Evolutionary conservation across 2,329 filamentous ascomycete genomes (phyloP).

Genomic region (Colletotrichum orbiculare): DNA sequence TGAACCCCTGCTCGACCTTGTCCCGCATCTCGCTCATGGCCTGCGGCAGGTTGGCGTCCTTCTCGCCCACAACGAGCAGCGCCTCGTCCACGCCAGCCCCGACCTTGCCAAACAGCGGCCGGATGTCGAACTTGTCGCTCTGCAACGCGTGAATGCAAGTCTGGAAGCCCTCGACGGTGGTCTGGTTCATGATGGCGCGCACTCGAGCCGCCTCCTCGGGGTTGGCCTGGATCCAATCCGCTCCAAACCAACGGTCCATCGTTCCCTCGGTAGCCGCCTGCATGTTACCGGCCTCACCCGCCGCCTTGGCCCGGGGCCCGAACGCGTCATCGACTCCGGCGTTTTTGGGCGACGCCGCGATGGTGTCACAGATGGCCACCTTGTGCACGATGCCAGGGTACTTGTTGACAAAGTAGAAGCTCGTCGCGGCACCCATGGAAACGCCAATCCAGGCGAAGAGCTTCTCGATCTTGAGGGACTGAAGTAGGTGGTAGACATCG

Average conservation of each 20-base stretch:
- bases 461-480: constrained; percentile 44
- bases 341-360: constrained; percentile 51
- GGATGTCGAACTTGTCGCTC: constrained; percentile 51
- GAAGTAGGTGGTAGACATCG: constrained; percentile 50
- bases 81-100: constrained; percentile 49
- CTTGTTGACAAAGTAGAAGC: constrained; percentile 51
- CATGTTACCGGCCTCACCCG: constrained; percentile 47
- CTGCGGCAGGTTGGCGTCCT: constrained; percentile 53
- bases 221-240: constrained; percentile 49
- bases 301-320: constrained; percentile 47
- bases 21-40: constrained; percentile 52
- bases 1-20: constrained; percentile 48
- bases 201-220: constrained; percentile 49
- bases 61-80: constrained; percentile 53
- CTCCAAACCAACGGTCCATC: constrained; percentile 55
- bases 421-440: constrained; percentile 56
- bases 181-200: constrained; percentile 48
- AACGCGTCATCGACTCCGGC: constrained; percentile 51
- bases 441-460: constrained; percentile 56
- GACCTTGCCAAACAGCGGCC: constrained; percentile 47
- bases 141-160: constrained; percentile 53
- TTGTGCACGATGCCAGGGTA: constrained; percentile 51
- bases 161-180: constrained; percentile 53
- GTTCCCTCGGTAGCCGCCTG: constrained; percentile 45
- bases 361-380: constrained; percentile 54